phyloP scores from a whole-genome alignment of 441 rosid species.

The Pelargonium hybrid region DNA sequence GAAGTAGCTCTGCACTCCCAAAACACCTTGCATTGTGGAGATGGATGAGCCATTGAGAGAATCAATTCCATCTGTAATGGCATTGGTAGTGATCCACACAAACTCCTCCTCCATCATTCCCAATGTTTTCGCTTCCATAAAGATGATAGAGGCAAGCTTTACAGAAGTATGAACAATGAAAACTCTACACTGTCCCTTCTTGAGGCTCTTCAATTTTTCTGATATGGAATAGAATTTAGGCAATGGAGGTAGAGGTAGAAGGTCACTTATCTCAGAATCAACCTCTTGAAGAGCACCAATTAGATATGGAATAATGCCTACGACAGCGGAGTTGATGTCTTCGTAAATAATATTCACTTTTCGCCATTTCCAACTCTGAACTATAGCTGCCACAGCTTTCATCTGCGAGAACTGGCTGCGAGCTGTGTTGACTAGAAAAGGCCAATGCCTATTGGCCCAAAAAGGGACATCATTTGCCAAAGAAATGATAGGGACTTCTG shows the following conservation, averaged over 20 bases:
- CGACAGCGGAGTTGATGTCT: slow-evolving; percentile 7
- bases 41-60: slow-evolving; percentile 11
- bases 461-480: slow-evolving; percentile 16
- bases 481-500: slow-evolving; percentile 15
- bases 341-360: slow-evolving; percentile 21
- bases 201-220: slow-evolving; percentile 12
- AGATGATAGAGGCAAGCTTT: not conserved
- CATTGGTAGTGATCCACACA: slow-evolving; percentile 19
- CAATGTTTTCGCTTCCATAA: slow-evolving; percentile 13
- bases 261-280: slow-evolving; percentile 7
- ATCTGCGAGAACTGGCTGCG: slow-evolving; percentile 14
- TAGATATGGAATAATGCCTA: slow-evolving; percentile 8
- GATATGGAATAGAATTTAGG: not conserved
- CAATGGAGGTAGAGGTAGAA: slow-evolving; percentile 13
- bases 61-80: slow-evolving; percentile 6
- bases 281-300: slow-evolving; percentile 15
- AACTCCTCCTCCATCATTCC: slow-evolving; percentile 19
- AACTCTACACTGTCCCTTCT: slow-evolving; percentile 10
- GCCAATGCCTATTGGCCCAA: slow-evolving; percentile 14
- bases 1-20: slow-evolving; percentile 16
- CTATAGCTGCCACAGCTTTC: slow-evolving; percentile 18
- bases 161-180: slow-evolving; percentile 19
- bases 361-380: slow-evolving; percentile 19
- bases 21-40: slow-evolving; percentile 19
- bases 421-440: slow-evolving; percentile 20